Evolutionary conservation across 768 basidiomycete genomes (phyloP), one percentile per base, ranked within the genome.

Genomic region (Boletus tylopilopsis): DNA sequence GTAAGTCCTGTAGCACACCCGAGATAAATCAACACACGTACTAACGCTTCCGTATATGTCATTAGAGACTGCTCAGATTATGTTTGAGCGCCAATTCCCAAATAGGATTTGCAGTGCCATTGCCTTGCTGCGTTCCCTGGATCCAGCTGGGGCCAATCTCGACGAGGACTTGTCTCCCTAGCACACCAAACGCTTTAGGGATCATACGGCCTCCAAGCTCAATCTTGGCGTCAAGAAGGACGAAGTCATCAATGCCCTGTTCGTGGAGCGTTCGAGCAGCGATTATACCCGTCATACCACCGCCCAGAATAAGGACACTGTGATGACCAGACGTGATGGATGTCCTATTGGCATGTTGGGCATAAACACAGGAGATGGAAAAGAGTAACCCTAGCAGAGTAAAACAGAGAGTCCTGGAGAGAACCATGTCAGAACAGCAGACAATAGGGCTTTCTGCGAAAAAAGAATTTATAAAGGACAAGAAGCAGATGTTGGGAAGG

Each of bases 131-230:
- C 1, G 74, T 75, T 25, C 77, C 78, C 50, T 79, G 81, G 29
- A 85, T 69, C 82, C 83, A 84, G 54, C 82, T 81, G 12, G 82
- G 75, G 22, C 81, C 81, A 24, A 73, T 61, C 62, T 87, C 84
- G 23, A 87, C 64, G 1, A 73, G 72, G 51, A 70, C 68, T 25
- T 74, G 54, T 46, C 61, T 62, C 2, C 64, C 68, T 1, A 59
- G 46, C 0, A 51, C 67, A 13, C 75, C 82, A 50, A 85, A 78
- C 0, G 61, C 34, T 36, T 63, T 63, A 49, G 72, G 73, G 54
- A 68, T 73, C 76, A 86, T 74, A 13, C 85, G 74, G 22, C 84
- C 85, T 4, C 85, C 85, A 0, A 86, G 71, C 56, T 78, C 76
- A 18, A 59, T 48, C 18, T 77, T 72, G 2, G 75, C 85, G 47